These are phyloP conservation scores for Paspalum notatum DNA, from an alignment of 176 grass and related monocot genomes.

Conservation along the genomic window DNA sequence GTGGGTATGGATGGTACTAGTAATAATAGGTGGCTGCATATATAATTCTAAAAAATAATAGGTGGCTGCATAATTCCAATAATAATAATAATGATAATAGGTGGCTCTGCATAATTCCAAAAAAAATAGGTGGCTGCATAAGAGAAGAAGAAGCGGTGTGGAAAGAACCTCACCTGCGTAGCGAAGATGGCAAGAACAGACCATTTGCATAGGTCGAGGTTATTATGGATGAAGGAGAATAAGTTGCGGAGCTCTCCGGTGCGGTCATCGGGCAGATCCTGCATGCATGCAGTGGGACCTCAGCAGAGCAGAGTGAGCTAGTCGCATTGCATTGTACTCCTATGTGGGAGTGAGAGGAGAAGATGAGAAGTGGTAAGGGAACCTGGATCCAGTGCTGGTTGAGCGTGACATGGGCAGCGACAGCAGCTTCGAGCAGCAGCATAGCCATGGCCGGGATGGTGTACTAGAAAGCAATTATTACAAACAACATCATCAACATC, in stretches of 20 bases:
- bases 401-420: constrained; percentile 53
- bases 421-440: constrained; percentile 52
- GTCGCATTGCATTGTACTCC: too few species aligned
- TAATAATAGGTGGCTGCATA: not conserved
- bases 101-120: too few species aligned
- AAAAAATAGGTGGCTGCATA: too few species aligned
- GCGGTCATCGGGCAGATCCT: constrained; percentile 81
- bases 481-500: too few species aligned
- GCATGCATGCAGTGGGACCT: not conserved
- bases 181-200: constrained; percentile 52
- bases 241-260: constrained; percentile 76
- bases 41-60: too few species aligned
- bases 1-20: not conserved
- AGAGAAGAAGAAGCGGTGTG: too few species aligned
- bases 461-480: constrained; percentile 33
- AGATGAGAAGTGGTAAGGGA: not conserved
- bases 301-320: not conserved
- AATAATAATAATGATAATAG: too few species aligned
- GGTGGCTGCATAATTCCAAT: too few species aligned
- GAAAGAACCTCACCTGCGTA: constrained; percentile 53
- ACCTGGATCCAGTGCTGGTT: constrained; percentile 83
- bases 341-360: not conserved
- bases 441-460: constrained; percentile 42
- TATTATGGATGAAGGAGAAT: constrained; percentile 64
- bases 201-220: constrained; percentile 75